Conservation (phyloP, 345 rosid genomes). For the Arabis alpina region DNA sequence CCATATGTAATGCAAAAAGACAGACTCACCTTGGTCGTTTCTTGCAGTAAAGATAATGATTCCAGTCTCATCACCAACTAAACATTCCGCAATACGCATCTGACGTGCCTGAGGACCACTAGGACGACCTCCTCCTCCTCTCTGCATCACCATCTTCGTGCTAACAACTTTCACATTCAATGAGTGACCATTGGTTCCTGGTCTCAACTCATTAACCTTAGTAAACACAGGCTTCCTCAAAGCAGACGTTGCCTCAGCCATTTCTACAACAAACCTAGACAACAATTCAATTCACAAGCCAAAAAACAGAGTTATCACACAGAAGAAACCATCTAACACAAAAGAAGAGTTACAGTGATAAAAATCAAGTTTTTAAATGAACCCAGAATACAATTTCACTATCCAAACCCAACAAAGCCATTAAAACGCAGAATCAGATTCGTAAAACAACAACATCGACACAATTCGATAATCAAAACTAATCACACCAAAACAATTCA, state of each 20-base stretch:
- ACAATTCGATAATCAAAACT: constrained; percentile 6
- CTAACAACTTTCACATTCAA: constrained; percentile 82
- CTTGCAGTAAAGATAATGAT: constrained; percentile 86
- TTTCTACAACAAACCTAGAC: constrained; percentile 23
- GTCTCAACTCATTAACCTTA: constrained; percentile 90
- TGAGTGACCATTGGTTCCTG: constrained; percentile 85
- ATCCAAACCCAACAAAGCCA: background rate
- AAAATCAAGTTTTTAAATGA: constrained; percentile 3
- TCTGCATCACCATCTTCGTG: constrained; percentile 81
- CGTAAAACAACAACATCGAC: background rate
- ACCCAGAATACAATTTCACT: background rate
- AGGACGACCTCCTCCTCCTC: constrained; percentile 66
- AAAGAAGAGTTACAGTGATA: constrained; percentile 7
- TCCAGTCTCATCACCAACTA: constrained; percentile 97
- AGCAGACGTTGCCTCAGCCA: constrained; percentile 85
- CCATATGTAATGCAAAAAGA: background rate
- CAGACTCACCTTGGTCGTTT: constrained; percentile 80
- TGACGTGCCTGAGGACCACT: constrained; percentile 81
- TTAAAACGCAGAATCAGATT: background rate
- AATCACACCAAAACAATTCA: constrained; percentile 4
- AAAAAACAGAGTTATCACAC: background rate
- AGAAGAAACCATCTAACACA: background rate
- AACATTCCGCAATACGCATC: constrained; percentile 82
- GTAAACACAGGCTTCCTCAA: constrained; percentile 90
- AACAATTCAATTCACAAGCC: constrained; percentile 11